Evolutionary conservation across 2,329 filamentous ascomycete genomes (phyloP).

Genomic region (Calonectria hawksworthii): DNA sequence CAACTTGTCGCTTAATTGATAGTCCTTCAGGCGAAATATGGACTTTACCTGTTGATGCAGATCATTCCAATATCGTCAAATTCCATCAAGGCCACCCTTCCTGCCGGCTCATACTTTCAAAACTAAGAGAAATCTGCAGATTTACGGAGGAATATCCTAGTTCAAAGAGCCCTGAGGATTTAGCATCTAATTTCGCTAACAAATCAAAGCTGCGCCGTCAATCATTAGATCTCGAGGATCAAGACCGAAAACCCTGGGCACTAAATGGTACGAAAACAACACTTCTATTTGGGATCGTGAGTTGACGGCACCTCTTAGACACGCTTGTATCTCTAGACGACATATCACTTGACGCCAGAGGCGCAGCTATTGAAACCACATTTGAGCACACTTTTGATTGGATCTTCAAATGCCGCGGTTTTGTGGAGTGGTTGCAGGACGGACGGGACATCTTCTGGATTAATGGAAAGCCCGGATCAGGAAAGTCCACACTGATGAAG

Average conservation of each 20-base stretch:
- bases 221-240: too few relatives aligned
- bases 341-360: background rate
- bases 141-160: too few relatives aligned
- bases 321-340: background rate
- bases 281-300: too few relatives aligned
- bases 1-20: background rate
- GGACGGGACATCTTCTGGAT: background rate
- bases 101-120: background rate
- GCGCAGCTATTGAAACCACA: background rate
- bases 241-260: too few relatives aligned
- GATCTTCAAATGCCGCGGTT: background rate
- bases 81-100: background rate
- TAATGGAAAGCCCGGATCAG: background rate
- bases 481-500: background rate
- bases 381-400: background rate
- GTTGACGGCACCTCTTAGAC: too few relatives aligned
- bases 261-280: too few relatives aligned
- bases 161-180: too few relatives aligned
- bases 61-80: background rate
- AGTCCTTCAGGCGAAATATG: background rate
- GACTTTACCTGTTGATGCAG: background rate
- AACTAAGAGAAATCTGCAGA: background rate
- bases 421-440: background rate
- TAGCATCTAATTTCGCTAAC: too few relatives aligned
- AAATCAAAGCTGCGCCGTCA: too few relatives aligned